Evolutionary conservation across 2,329 filamentous ascomycete species (phyloP), one percentile per base, ranked within the genome.

Genomic region (Epichloe baconii): DNA sequence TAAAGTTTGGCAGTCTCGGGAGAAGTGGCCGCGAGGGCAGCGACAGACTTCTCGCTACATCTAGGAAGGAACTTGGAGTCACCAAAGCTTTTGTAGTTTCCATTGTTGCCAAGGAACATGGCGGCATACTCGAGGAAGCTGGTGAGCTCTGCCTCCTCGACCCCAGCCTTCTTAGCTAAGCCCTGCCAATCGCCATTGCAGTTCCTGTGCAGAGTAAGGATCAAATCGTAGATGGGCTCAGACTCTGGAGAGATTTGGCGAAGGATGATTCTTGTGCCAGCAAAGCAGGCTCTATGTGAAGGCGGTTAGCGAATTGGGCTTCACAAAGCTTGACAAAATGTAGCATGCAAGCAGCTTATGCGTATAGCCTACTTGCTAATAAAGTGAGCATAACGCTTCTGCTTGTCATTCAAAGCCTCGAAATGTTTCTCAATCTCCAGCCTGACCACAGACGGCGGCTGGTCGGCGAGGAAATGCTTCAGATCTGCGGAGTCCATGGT

Each of bases 401-500:
- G 81, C 64, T 85, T 75, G 61, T 86, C 79, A 49, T 71, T 77
- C 54, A 93, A 69, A 37, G 82, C 80, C 51, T 91, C 85, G 61
- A 97, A 98, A 70, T 97, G 91, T 64, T 88, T 86, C 71, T 88
- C 88, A 66, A 97, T 93, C 66, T 88, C 84, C 47, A 98, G 79
- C 46, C 84, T 82, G 53, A 96, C 91, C 52, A 96, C 81, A 47
- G 83, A 86, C 1, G 93, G 93, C 44, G 93, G 93, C 56, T 85
- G 83, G 68, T 98, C 93, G 45, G 93, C 90, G 54, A 95, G 78
- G 67, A 95, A 96, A 64, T 95, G 85, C 66, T 74, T 73, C 55
- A 83, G 71, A 56, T 83, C 80, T 58, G 76, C 68, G 52, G 77
- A 68, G 59, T 80, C 72, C 78, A 84, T 82, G 56, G 66, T 71